phyloP scores from a whole-genome alignment of 306 rosid genomes.

The Cyamopsis tetragonoloba region DNA sequence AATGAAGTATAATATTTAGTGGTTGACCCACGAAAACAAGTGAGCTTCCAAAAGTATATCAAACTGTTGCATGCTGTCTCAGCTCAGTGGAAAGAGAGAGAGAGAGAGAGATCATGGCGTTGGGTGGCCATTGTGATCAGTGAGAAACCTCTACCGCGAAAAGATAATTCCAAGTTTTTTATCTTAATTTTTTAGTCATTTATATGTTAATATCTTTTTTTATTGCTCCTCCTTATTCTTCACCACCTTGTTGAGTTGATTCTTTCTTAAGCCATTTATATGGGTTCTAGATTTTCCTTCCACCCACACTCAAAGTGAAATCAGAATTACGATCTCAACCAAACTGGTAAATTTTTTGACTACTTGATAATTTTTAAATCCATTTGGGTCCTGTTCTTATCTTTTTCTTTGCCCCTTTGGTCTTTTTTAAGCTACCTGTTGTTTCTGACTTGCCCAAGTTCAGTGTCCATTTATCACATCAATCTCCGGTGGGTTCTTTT shows the following conservation, averaged over 20 bases:
- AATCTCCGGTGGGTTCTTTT: slow-evolving; percentile 39
- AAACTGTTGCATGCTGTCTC: slow-evolving; percentile 45
- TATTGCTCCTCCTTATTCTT: background rate
- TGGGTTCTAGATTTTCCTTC: slow-evolving; percentile 14
- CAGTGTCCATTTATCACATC: slow-evolving; percentile 36
- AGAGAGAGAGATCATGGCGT: slow-evolving; percentile 29
- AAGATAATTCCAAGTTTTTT: slow-evolving; percentile 26
- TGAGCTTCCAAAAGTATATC: slow-evolving; percentile 44
- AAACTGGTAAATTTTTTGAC: slow-evolving; percentile 45
- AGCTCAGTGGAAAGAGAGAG: slow-evolving; percentile 31
- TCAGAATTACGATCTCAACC: slow-evolving; percentile 30
- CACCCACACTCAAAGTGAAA: slow-evolving; percentile 18
- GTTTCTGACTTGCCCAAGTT: slow-evolving; percentile 24
- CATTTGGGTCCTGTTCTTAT: slow-evolving; percentile 20
- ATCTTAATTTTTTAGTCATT: background rate
- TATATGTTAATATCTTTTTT: background rate
- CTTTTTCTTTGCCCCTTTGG: slow-evolving; percentile 4
- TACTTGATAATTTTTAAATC: slow-evolving; percentile 25
- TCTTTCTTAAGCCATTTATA: background rate
- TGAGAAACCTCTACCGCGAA: slow-evolving; percentile 35
- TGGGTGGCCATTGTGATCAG: slow-evolving; percentile 37
- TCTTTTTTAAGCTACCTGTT: slow-evolving; percentile 22
- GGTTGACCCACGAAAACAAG: slow-evolving; percentile 42
- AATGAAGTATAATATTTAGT: background rate
- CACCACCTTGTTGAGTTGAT: slow-evolving; percentile 1